Evolutionary conservation across 257 asterid species (phyloP), one percentile per base, ranked within the genome.

Genomic region (Plantago elongata): DNA sequence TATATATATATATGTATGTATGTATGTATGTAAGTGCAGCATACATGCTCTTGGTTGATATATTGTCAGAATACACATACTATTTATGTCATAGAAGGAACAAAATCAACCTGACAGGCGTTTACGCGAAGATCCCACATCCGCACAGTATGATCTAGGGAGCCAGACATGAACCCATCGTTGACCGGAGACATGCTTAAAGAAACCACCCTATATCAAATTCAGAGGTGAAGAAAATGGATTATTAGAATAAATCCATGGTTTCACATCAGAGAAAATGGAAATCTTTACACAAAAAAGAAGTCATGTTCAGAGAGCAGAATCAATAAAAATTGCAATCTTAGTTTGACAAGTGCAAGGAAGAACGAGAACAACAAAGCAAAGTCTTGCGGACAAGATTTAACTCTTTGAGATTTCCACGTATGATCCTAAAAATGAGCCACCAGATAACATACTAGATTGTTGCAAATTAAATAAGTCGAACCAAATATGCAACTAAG

Each of bases 111-210:
- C 99, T 93, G 99, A 61, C 99, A 93, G 15, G 88, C 84, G 74
- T 93, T 89, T 62, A 93, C 99, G 5, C 97, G 95, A 60, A 93
- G 91, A 77, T 93, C 99, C 97, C 97, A 93, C 73, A 89, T 84
- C 48, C 95, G 81, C 51, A 85, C 95, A 76, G 77, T 86, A 74
- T 89, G 99, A 69, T 93, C 97, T 69, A 93, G 86, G 76, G 99
- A 93, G 65, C 97, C 97, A 40, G 99, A 89, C 99, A 93, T 87
- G 83, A 93, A 93, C 73, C 91, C 71, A 64, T 92, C 99, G 37
- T 93, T 85, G 62, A 89, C 77, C 0, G 99, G 97, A 73, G 95
- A 92, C 97, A 92, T 92, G 85, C 97, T 86, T 69, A 92, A 76
- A 29, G 97, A 92, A 66, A 85, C 95, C 67, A 93, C 91, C 90